Evolutionary conservation across 1,139 yeast genomes (phyloP).

Genomic region (Magnusiomyces suaveolens): DNA sequence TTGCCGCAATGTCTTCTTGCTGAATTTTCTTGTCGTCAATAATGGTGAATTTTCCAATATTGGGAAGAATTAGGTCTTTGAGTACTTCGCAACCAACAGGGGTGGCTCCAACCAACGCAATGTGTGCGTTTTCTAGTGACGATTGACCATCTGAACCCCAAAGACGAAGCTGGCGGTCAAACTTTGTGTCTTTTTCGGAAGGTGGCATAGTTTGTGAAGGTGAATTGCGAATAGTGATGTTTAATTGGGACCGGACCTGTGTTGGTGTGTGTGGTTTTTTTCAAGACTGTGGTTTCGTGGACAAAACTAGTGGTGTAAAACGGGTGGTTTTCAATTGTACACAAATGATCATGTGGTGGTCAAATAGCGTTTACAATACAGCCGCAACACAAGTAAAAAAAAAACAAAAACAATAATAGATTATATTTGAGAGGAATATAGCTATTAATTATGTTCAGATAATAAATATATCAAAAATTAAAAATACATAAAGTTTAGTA

Average conservation of each 20-base stretch:
- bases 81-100: constrained; percentile 58
- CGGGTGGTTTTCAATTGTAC: too few species aligned
- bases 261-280: not conserved
- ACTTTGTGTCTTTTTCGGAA: constrained; percentile 31
- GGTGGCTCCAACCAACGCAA: constrained; percentile 55
- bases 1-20: constrained; percentile 42
- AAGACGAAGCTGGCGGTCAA: constrained; percentile 80
- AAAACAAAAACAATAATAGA: too few species aligned
- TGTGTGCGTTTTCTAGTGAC: constrained; percentile 47
- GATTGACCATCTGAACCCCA: constrained; percentile 80
- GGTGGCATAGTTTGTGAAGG: constrained; percentile 14
- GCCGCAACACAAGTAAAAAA: too few species aligned
- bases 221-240: too few species aligned
- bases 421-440: too few species aligned
- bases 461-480: too few species aligned
- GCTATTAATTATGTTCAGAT: too few species aligned
- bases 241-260: not conserved
- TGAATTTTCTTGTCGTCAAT: constrained; percentile 41
- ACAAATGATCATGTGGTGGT: too few species aligned
- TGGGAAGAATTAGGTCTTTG: constrained; percentile 75
- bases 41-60: constrained; percentile 59
- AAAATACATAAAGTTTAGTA: too few species aligned
- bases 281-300: too few species aligned
- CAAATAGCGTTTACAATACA: too few species aligned
- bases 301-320: too few species aligned